Percentiles rank a stretch among this genome's conserved stretches.
Conservation (phyloP, 257 asterid species). For the Knoxia roxburghii region DNA sequence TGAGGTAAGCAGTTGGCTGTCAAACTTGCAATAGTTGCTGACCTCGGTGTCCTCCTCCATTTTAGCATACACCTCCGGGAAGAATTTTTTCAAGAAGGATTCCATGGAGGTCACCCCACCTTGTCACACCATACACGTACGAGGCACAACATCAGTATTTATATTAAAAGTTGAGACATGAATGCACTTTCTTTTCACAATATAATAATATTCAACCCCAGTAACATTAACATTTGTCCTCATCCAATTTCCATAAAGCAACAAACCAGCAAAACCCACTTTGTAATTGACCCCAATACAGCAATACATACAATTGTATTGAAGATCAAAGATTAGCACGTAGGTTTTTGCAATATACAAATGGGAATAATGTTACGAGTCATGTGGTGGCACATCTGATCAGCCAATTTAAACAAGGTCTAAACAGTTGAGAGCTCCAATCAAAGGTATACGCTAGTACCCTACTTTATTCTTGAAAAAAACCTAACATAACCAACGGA, state of each 20-base stretch:
- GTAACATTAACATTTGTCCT: background rate
- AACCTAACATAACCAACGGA: too few species aligned
- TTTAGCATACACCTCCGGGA: constrained; percentile 17
- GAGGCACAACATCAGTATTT: constrained; percentile 7
- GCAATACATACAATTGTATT: background rate
- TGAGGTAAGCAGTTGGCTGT: constrained; percentile 22
- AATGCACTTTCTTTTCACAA: too few species aligned
- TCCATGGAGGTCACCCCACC: constrained; percentile 27
- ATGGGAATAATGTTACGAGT: too few species aligned
- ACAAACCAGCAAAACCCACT: background rate
- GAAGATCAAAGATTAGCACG: background rate
- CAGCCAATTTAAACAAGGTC: too few species aligned
- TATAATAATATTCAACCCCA: too few species aligned
- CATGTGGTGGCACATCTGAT: too few species aligned
- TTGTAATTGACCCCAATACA: background rate
- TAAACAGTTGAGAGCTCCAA: too few species aligned
- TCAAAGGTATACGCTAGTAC: too few species aligned
- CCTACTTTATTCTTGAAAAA: too few species aligned
- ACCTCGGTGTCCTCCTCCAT: constrained; percentile 20
- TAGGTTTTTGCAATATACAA: too few species aligned
- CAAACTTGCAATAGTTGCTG: constrained; percentile 24
- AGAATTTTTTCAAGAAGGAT: constrained; percentile 19
- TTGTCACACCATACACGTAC: constrained; percentile 4
- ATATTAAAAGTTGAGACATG: background rate
- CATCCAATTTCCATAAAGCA: background rate